Conservation (phyloP, 371 early-diverging fungal genomes). For the Sporodiniella umbellata region DNA sequence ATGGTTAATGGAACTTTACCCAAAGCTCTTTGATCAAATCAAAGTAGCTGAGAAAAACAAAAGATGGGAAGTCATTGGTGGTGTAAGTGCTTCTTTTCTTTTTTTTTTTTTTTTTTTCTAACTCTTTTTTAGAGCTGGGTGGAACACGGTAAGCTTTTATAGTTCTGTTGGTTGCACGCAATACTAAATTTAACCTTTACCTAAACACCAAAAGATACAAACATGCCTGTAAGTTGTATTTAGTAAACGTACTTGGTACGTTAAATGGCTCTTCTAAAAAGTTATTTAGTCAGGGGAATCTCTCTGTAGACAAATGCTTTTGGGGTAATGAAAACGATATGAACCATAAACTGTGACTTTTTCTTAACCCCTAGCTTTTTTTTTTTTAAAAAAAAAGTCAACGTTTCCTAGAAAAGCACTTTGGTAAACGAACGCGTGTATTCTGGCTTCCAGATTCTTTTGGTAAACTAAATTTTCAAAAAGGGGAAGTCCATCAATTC, state of each 20-base stretch:
- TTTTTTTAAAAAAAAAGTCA: conserved; percentile 44
- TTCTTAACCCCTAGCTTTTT: no score
- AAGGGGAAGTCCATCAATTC: conserved; percentile 5
- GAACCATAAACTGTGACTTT: not conserved
- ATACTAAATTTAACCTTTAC: not conserved
- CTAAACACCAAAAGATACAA: conserved; percentile 82
- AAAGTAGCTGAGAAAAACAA: conserved; percentile 66
- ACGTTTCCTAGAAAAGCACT: conserved; percentile 80
- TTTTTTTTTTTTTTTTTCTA: no score
- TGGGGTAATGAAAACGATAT: conserved; percentile 43
- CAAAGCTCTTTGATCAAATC: conserved; percentile 76
- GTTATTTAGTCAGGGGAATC: conserved; percentile 81
- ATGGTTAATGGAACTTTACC: conserved; percentile 86
- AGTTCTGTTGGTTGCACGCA: not conserved
- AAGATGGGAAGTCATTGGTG: conserved; percentile 94
- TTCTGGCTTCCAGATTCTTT: conserved; percentile 97
- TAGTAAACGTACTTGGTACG: not conserved
- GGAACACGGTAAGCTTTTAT: conserved; percentile 36
- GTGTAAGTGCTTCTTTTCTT: no score
- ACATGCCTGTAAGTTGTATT: conserved; percentile 67
- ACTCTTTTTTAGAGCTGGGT: conserved; percentile 44
- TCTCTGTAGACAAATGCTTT: conserved; percentile 88
- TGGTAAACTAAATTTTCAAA: conserved; percentile 38
- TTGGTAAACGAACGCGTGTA: conserved; percentile 76
- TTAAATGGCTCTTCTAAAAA: not conserved